Base-by-base conservation (phyloP, 768 basidiomycete species). In the Floccularia luteovirens region DNA sequence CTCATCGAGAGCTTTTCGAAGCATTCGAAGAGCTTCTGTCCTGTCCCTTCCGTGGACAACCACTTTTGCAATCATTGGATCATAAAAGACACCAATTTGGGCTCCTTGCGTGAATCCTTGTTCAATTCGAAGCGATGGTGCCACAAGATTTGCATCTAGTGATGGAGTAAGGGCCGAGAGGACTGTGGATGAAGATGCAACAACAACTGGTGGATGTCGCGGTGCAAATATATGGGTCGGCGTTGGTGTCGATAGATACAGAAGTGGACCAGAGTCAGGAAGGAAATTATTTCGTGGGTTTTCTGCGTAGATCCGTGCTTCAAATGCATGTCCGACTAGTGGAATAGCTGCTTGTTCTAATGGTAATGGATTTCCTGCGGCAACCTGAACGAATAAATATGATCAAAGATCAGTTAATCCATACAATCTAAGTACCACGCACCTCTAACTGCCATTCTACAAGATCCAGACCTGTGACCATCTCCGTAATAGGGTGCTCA, bases 361-460 rank as follows among this genome's bases (percentile, higher is more conserved):
- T 7, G 90, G 88, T 21, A 97, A 72, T 0, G 79, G 71, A 57
- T 94, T 94, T 0, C 92, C 90, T 12, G 85, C 83, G 10, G 92
- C 91, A 25, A 94, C 84, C 82, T 87, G 34, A 28, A 38, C 19
- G 6, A 14, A 30, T 28, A 24, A 38, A 42, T 28, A 14, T 28
- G 14, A n/a, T 24, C n/a, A 25, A 14, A 12, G n/a, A 25, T 22
- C 31, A 31, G n/a, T 1, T 23, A 12, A 31, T 21, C 34, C 25
- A 6, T 21, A 12, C 17, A 5, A 20, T 19, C 10, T 10, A 34
- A 8, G 8, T 34, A 34, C 19, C 33, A 8, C 33, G 34, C 52
- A 81, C 88, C 67, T 90, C 83, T 16, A 96, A 67, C 54, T 97
- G 92, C 91, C 91, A 94, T 61, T 94, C 85, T 5, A 97, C 92